A percentile compares a stretch with the other conserved stretches of the same genome.
Evolutionary conservation across 1,284 basidiomycete species (phyloP).

Genomic region (Ceratorhiza oryzae-sativae): DNA sequence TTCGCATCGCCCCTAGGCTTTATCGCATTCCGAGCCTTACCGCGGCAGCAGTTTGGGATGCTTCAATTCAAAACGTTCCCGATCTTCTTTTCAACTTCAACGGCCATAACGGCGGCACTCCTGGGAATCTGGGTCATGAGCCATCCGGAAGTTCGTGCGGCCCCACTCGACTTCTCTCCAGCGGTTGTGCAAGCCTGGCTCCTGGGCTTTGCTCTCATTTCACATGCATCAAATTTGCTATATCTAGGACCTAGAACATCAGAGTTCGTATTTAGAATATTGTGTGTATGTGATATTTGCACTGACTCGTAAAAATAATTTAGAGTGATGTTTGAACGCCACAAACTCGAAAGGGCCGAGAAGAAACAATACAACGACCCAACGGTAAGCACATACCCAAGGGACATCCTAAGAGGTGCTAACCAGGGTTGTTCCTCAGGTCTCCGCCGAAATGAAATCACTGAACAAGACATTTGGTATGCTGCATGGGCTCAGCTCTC

Average conservation of each 20-base stretch:
- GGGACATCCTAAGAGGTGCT: background rate
- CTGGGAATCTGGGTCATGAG: constrained; percentile 67
- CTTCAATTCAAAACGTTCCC: constrained; percentile 80
- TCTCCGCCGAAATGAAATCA: constrained; percentile 71
- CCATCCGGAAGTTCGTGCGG: constrained; percentile 67
- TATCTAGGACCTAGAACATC: constrained; percentile 67
- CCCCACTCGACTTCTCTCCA: constrained; percentile 54
- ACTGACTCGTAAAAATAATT: constrained; percentile 34
- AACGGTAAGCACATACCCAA: constrained; percentile 55
- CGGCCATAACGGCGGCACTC: constrained; percentile 62
- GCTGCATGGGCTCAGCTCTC: constrained; percentile 72
- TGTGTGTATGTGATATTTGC: background rate
- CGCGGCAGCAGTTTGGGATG: constrained; percentile 75
- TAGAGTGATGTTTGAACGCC: constrained; percentile 75
- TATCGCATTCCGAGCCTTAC: constrained; percentile 40
- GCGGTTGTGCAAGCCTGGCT: constrained; percentile 77
- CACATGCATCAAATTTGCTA: constrained; percentile 65
- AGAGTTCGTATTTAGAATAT: constrained; percentile 60
- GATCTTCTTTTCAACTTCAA: constrained; percentile 72
- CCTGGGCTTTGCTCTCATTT: constrained; percentile 59
- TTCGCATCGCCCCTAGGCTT: constrained; percentile 34
- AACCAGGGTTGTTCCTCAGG: constrained; percentile 52
- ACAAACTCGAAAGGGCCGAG: constrained; percentile 76
- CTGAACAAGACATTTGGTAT: constrained; percentile 68
- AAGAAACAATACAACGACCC: constrained; percentile 70